Base-by-base conservation (phyloP, 371 early-diverging fungal genomes). In the Conidiobolus incongruus region DNA sequence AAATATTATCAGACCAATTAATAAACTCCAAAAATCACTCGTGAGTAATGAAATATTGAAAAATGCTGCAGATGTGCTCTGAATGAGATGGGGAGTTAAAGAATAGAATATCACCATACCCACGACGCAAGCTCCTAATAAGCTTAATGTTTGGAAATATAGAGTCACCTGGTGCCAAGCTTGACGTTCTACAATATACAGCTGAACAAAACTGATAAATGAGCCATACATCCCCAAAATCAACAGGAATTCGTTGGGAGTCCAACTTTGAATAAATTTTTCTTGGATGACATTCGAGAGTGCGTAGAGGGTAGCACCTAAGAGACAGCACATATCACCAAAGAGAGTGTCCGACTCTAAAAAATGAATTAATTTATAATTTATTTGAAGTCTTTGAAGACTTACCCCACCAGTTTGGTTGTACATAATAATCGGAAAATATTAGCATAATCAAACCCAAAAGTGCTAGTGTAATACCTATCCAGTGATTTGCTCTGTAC, bases 41-140 rank as follows among this genome's bases (percentile, higher is more conserved):
- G 81, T 79, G 53, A 81, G 52, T 30, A 81, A 49, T 24, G 77
- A 76, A 44, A 81, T 49, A 50, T 81, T 81, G 57, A 75, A 81
- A 43, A 78, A 66, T 17, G 78, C 65, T 1, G 82, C 78, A 21
- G 76, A 74, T 24, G 66, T 62, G 44, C 66, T 45, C 6, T 71
- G 62, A 59, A 80, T 70, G 49, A 81, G 47, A 43, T 75, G 52
- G 2, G 82, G 81, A 0, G 70, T 67, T 16, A 70, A 47, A 6
- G 75, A 61, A 51, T 81, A 80, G 16, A 81, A 49, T 19, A 60
- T 51, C 52, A 81, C 67, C 71, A 81, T 62, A 38, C 65, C 66
- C 20, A 70, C 51, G 10, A 66, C 70, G 43, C 68, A 81, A 8
- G 65, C 63, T 15, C 74, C 49, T 5, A 74, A 59, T 47, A 65